Base-by-base conservation (phyloP, 768 basidiomycete species). In the Suillus subaureus region DNA sequence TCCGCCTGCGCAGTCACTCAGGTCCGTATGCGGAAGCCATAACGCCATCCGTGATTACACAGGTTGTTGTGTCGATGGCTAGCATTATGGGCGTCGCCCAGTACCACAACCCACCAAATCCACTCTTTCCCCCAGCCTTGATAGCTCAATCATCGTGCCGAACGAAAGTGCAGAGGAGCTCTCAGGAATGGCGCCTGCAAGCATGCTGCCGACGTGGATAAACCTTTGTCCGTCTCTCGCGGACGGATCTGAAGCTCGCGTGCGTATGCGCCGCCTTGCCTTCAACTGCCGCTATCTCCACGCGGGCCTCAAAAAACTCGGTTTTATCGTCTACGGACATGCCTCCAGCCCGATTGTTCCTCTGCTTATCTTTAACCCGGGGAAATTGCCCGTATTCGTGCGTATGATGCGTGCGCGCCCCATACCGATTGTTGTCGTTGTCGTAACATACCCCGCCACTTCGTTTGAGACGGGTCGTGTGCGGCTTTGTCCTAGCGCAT, bases 241-340 rank as follows among this genome's bases (percentile, higher is more conserved):
- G 15, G 49, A 51, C 49, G 49, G 49, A 51, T 51, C 49, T 51
- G 49, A 51, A 51, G 49, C 49, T 51, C 23, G 49, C 49, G 26
- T 15, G 49, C 49, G 49, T 26, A 51, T 51, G 23, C 49, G 49
- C 26, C 49, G 49, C 7, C 49, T 51, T 51, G 49, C 49, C 15
- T 51, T 51, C 13, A 51, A 51, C 49, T 51, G 23, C 13, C 49
- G 49, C 6, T 51, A 51, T 51, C 49, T 51, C 13, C 49, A 51
- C 15, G 1, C 1, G 23, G 49, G 49, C 49, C 49, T 51, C 6
- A 51, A 26, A 26, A 51, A 51, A 51, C 23, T 51, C 3, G 49
- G 49, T 23, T 51, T 51, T 7, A 16, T 51, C 23, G 26, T 51
- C 23, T 51, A 15, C 1, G 49, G 49, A 26, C 49, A 51, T 51